These are phyloP conservation scores for Cicer arietinum DNA, from an alignment of 306 rosid genomes.

Conservation along the genomic window DNA sequence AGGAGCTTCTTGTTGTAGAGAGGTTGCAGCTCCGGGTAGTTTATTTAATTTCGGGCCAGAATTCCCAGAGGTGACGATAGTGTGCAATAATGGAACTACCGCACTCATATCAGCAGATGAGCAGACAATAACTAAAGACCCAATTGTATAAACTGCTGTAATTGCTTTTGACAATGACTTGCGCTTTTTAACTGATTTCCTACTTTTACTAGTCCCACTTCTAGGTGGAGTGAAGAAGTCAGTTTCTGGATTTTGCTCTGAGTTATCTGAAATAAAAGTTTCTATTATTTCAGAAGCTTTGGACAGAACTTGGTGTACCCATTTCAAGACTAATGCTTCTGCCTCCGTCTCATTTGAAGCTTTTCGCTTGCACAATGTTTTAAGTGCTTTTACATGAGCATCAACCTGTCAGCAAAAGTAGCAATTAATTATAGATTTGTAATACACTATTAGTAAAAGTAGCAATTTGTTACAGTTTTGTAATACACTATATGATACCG, in stretches of 20 bases:
- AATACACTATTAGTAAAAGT: conserved; percentile 23
- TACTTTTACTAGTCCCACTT: conserved; percentile 62
- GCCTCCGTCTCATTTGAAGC: conserved; percentile 62
- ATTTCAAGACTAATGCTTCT: conserved; percentile 64
- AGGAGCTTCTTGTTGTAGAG: conserved; percentile 68
- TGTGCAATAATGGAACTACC: conserved; percentile 67
- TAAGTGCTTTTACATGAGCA: conserved; percentile 89
- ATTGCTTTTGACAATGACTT: conserved; percentile 65
- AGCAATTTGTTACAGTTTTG: conserved; percentile 28
- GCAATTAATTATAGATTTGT: conserved; percentile 32
- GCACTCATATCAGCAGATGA: conserved; percentile 67
- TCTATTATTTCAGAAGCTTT: conserved; percentile 67
- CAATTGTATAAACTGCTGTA: conserved; percentile 82
- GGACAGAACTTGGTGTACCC: conserved; percentile 63
- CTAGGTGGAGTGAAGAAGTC: conserved; percentile 68
- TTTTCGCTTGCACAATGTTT: conserved; percentile 80
- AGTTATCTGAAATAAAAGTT: conserved; percentile 60
- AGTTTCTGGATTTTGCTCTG: conserved; percentile 46
- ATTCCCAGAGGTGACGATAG: conserved; percentile 81
- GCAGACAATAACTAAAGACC: conserved; percentile 78
- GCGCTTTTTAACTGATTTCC: conserved; percentile 53
- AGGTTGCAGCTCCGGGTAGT: conserved; percentile 56
- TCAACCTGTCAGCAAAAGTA: conserved; percentile 66
- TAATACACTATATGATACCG: not conserved
- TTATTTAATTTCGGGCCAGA: conserved; percentile 64